Evolutionary conservation across 495 filamentous ascomycete genomes (phyloP).

Genomic region (Penicillium macrosclerotiorum): DNA sequence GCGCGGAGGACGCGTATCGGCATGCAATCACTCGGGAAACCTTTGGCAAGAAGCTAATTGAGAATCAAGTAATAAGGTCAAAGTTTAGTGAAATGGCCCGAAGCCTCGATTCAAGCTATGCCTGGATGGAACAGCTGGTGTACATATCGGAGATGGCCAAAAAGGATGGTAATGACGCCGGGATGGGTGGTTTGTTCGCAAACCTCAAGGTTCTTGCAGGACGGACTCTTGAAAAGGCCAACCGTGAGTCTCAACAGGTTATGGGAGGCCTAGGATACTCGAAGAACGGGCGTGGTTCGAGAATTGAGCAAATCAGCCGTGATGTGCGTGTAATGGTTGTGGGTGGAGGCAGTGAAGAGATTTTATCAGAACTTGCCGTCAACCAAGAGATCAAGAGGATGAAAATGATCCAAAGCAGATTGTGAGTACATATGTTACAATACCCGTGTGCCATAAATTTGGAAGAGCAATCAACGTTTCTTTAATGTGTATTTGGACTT

Average conservation of each 20-base stretch:
- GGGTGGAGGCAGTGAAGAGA: conserved; percentile 53
- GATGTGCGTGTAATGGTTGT: conserved; percentile 53
- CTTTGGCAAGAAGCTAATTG: conserved; percentile 39
- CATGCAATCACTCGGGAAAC: conserved; percentile 41
- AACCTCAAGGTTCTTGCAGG: conserved; percentile 48
- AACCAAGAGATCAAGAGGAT: conserved; percentile 39
- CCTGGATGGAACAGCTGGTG: conserved; percentile 39
- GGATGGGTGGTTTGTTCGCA: conserved; percentile 33
- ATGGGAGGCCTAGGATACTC: conserved; percentile 52
- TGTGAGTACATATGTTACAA: no score
- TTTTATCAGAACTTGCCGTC: conserved; percentile 46
- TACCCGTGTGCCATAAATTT: no score
- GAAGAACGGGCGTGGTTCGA: conserved; percentile 37
- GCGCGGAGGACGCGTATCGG: conserved; percentile 36
- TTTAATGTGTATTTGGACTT: no score
- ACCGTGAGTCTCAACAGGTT: conserved; percentile 53
- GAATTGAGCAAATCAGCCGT: conserved; percentile 50
- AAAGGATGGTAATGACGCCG: conserved; percentile 17
- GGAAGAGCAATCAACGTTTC: no score
- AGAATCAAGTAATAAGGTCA: conserved; percentile 36
- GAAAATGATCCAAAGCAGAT: conserved; percentile 13
- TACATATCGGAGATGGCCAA: conserved; percentile 31
- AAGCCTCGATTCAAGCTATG: conserved; percentile 35
- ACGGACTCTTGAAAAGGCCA: conserved; percentile 46
- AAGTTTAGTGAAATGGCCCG: conserved; percentile 39